Conservation (phyloP, 2,329 filamentous ascomycete species). For the Aspergillus uvarum region DNA sequence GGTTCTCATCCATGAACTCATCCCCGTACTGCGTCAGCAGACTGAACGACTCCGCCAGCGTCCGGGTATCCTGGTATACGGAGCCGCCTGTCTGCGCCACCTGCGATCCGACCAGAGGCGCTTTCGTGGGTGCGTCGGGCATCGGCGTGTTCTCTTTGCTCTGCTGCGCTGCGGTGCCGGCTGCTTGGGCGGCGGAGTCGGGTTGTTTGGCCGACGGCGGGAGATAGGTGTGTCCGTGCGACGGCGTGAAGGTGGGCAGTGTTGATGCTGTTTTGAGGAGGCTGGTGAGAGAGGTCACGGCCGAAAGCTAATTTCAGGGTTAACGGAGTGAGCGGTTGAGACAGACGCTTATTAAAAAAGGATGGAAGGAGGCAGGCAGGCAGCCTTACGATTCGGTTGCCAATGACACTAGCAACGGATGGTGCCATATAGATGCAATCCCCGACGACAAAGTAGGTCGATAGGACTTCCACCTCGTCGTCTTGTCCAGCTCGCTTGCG, state of each 20-base stretch:
- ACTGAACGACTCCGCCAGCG: constrained; percentile 49
- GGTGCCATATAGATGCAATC: constrained; percentile 63
- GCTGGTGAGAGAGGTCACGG: constrained; percentile 56
- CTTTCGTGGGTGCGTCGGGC: constrained; percentile 36
- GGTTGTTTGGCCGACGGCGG: constrained; percentile 48
- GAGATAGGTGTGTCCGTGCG: constrained; percentile 60
- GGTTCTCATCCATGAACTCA: constrained; percentile 65
- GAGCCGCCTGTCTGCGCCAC: constrained; percentile 21
- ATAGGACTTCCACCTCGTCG: constrained; percentile 55
- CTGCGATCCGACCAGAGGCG: constrained; percentile 25
- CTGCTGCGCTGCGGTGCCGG: constrained; percentile 40
- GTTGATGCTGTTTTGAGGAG: constrained; percentile 54
- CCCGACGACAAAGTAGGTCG: constrained; percentile 62
- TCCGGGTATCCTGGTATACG: constrained; percentile 39
- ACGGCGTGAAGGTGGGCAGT: constrained; percentile 58
- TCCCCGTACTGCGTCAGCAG: constrained; percentile 56
- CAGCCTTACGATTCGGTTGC: constrained; percentile 52
- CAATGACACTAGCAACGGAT: constrained; percentile 58
- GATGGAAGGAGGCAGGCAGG: background rate
- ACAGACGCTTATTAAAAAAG: background rate
- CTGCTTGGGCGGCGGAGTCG: constrained; percentile 26
- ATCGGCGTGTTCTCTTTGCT: constrained; percentile 52
- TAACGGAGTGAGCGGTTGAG: background rate
- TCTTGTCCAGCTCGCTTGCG: constrained; percentile 44
- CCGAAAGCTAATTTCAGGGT: constrained; percentile 47